phyloP scores from a whole-genome alignment of 2,329 filamentous ascomycete species.

The Botryotinia convoluta region DNA sequence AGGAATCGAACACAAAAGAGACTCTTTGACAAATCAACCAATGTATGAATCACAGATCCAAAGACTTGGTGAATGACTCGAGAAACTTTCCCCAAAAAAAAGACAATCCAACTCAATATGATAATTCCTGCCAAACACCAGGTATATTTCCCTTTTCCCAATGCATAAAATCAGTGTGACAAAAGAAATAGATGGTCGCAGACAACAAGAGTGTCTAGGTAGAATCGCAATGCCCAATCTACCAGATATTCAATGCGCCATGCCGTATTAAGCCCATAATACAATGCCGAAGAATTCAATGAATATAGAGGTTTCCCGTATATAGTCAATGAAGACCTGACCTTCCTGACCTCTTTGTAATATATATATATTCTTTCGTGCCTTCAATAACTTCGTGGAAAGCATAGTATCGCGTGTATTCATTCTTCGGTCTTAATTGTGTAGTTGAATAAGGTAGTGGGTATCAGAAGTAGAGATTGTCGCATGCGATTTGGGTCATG shows the following conservation, averaged over 20 bases:
- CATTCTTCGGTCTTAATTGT: slow-evolving; percentile 28
- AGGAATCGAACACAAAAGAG: slow-evolving; percentile 20
- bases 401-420: slow-evolving; percentile 34
- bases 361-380: slow-evolving; percentile 31
- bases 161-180: slow-evolving; percentile 29
- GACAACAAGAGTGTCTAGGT: slow-evolving; percentile 21
- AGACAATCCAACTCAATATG: slow-evolving; percentile 19
- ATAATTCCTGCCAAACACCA: slow-evolving; percentile 33
- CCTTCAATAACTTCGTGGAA: slow-evolving; percentile 37
- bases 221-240: slow-evolving; percentile 29
- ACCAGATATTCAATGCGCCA: slow-evolving; percentile 34
- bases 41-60: slow-evolving; percentile 31
- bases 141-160: slow-evolving; percentile 38
- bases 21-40: slow-evolving; percentile 19
- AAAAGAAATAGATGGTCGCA: slow-evolving; percentile 22
- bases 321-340: slow-evolving; percentile 20
- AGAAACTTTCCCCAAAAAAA: slow-evolving; percentile 19
- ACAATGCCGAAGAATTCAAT: slow-evolving; percentile 33
- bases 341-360: neutral
- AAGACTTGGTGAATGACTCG: slow-evolving; percentile 22
- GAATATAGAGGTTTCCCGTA: slow-evolving; percentile 21
- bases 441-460: slow-evolving; percentile 22
- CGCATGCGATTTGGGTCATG: slow-evolving; percentile 25
- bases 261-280: slow-evolving; percentile 34
- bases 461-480: slow-evolving; percentile 17